Percentiles rank a stretch among this genome's conserved stretches.
phyloP scores from a whole-genome alignment of 1,139 yeast species.

The Sugiyamaella novakii region DNA sequence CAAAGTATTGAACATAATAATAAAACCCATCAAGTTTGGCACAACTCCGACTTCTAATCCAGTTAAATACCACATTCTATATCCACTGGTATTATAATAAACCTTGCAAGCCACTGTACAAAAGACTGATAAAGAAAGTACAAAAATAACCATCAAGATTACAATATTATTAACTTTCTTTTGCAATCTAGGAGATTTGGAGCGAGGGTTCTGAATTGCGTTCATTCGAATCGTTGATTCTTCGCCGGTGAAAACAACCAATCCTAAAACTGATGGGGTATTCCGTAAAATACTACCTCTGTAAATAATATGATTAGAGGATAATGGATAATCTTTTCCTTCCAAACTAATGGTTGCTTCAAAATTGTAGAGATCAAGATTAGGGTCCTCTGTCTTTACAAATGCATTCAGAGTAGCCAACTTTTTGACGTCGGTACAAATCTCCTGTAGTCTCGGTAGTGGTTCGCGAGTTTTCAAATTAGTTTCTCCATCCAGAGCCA shows the following conservation, averaged over 20 bases:
- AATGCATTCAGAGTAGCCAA: constrained; percentile 55
- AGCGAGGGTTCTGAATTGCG: constrained; percentile 83
- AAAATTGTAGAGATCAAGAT: constrained; percentile 84
- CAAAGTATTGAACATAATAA: constrained; percentile 95
- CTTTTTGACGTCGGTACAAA: constrained; percentile 53
- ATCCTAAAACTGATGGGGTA: constrained; percentile 69
- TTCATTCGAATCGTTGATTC: constrained; percentile 96
- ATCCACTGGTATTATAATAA: constrained; percentile 48
- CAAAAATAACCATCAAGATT: constrained; percentile 82
- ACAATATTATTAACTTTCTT: constrained; percentile 80
- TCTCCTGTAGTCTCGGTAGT: constrained; percentile 59
- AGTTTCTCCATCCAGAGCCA: constrained; percentile 98
- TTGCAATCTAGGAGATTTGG: constrained; percentile 92
- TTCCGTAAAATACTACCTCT: constrained; percentile 89
- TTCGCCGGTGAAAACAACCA: constrained; percentile 91
- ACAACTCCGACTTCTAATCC: constrained; percentile 83
- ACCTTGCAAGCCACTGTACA: constrained; percentile 80
- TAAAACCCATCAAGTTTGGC: constrained; percentile 90
- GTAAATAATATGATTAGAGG: constrained; percentile 78
- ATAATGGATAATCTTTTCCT: constrained; percentile 57
- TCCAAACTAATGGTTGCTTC: constrained; percentile 64
- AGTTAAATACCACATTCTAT: constrained; percentile 67
- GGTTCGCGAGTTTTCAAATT: constrained; percentile 77
- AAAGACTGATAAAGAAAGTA: constrained; percentile 69
- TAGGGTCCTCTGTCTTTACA: constrained; percentile 81